Base-by-base conservation (phyloP, 2,329 filamentous ascomycete species). In the Diaporthe amygdali region DNA sequence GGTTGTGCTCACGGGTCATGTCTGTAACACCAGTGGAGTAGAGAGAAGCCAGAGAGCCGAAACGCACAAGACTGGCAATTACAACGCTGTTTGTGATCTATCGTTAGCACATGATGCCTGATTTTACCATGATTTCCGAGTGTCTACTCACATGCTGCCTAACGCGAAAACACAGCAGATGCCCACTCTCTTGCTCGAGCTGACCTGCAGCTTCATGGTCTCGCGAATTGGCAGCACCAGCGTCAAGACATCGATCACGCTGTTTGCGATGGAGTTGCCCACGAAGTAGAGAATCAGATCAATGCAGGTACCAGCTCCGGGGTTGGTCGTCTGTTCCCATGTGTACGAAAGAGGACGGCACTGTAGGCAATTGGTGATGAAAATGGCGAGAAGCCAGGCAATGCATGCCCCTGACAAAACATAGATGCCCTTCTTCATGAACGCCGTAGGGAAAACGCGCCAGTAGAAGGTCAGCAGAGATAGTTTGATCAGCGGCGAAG, bases 151-250 rank as follows among this genome's bases (percentile, higher is more conserved):
- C 63, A 52, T 41, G 47, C 63, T 52, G 8, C 63, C 63, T 22
- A 66, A 2, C 14, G 37, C 27, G 12, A 66, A 66, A 44, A 66
- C 25, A 14, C 63, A 32, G 22, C 32, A 39, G 22, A 66, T 39
- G 9, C 14, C 47, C 20, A 41, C n/a, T 17, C 51, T 66, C 32
- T 41, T 66, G 22, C 46, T 39, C 32, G 12, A 37, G 12, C 46
- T 52, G 2, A 66, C 25, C 30, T 66, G 63, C n/a, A 66, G 34
- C 22, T 49, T 47, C 20, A 41, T 22, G 10, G 51, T 37, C 30
- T 74, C 73, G 7, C 41, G 67, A 12, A 74, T 68, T 0, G 73
- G 73, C 15, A 74, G 69, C 27, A 39, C 30, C 15, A 74, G 44
- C 5, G 72, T 72, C 10, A 66, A 44, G 22, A 74, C 25, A n/a